Evolutionary conservation across 371 early-diverging fungal species (phyloP).

Genomic region (Mucor plumbeus): DNA sequence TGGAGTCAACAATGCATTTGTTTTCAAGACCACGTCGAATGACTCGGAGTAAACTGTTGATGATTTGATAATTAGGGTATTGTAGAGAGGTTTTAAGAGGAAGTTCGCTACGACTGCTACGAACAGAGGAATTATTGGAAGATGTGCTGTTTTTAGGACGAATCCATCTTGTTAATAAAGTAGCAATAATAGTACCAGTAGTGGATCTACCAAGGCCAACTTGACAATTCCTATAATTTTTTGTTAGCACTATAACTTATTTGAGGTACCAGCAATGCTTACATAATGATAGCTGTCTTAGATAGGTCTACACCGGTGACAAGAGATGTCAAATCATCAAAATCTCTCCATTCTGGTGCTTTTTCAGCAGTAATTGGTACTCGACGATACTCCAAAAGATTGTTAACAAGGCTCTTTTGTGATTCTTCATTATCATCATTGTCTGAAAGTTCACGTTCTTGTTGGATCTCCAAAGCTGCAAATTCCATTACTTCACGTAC

Average conservation of each 20-base stretch:
- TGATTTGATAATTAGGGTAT: constrained; percentile 61
- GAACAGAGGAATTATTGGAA: constrained; percentile 1
- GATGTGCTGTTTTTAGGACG: constrained; percentile 8
- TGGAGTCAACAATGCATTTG: constrained; percentile 64
- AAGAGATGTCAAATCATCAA: constrained; percentile 60
- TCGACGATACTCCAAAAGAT: constrained; percentile 50
- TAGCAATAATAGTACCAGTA: constrained; percentile 58
- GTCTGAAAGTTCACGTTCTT: constrained; percentile 23
- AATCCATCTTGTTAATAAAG: constrained; percentile 62
- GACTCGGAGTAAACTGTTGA: constrained; percentile 72
- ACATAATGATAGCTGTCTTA: constrained; percentile 61
- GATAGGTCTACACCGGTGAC: constrained; percentile 42
- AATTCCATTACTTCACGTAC: constrained; percentile 59
- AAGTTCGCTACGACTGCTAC: constrained; percentile 1
- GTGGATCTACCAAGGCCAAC: constrained; percentile 74
- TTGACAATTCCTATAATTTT: constrained; percentile 64
- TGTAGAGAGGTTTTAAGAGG: constrained; percentile 15
- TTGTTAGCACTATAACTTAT: not conserved
- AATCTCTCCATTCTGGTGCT: constrained; percentile 62
- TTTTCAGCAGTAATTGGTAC: constrained; percentile 71
- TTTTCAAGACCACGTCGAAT: constrained; percentile 67
- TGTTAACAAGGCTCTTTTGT: not conserved
- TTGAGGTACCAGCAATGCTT: constrained; percentile 15
- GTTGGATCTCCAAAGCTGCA: constrained; percentile 34
- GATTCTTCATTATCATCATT: constrained; percentile 11